Evolutionary conservation across 2,329 filamentous ascomycete genomes (phyloP), one percentile per base, ranked within the genome.

Genomic region (Alternaria brassicicola): DNA sequence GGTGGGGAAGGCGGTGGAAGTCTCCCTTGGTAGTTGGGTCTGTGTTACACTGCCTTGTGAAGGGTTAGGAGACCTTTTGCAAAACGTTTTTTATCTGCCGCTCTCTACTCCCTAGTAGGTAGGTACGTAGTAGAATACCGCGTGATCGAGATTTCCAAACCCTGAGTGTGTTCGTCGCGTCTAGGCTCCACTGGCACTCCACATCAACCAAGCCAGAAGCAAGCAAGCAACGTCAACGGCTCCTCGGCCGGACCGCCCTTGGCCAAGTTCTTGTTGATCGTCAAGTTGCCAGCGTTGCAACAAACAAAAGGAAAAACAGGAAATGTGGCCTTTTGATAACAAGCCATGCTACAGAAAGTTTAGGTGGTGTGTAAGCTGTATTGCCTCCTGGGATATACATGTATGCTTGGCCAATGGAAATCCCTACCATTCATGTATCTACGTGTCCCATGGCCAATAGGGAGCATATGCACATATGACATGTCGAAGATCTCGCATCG

Each of bases 401-500:
- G 19, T 19, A n/a, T 17, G 39, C 8, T 35, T 15, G 30, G 31
- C 43, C 43, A 47, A 66, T 57, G 45, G 19, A 33, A 13, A 23
- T n/a, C 23, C 43, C 52, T 59, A 49, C 57, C 55, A 26, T 49
- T 36, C 21, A 51, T 19, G 35, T 51, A 42, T 50, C 50, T 52
- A 36, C 54, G 57, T 23, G 17, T 19, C 23, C 19, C 39, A n/a
- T 17, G 42, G 12, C 68, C 70, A 73, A 71, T 72, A 47, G 66
- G 30, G 45, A 46, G 36, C 26, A 28, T 41, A 19, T 12, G 23
- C 46, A 47, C 33, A 63, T 57, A 65, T 67, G 67, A 62, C 65
- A 69, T 61, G 66, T 68, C 52, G 70, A 68, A 63, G 66, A 65
- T 65, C 47, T 59, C 33, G 31, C 47, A 49, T 47, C 30, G 35